phyloP scores from a whole-genome alignment of 2,329 filamentous ascomycete genomes.

The Periconia macrospinosa region DNA sequence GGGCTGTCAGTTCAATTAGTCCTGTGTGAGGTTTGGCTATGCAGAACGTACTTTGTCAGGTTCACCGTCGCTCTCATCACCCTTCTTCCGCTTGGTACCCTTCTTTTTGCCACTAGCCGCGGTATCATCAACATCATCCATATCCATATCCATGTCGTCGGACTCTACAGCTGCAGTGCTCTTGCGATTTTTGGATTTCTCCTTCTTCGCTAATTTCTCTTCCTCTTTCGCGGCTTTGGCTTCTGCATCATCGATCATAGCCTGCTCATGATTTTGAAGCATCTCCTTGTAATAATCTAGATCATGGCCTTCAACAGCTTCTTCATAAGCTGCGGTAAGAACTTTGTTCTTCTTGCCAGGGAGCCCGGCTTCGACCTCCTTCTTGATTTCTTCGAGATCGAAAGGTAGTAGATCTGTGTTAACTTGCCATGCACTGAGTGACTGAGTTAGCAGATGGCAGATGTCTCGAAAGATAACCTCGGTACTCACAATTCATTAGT shows the following conservation, averaged over 20 bases:
- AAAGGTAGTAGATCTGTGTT: conserved; percentile 82
- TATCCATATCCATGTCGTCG: conserved; percentile 46
- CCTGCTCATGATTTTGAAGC: conserved; percentile 62
- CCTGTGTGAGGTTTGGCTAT: neutral
- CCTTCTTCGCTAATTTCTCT: conserved; percentile 62
- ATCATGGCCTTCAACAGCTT: conserved; percentile 77
- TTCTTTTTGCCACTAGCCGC: conserved; percentile 63
- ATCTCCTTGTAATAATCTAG: conserved; percentile 83
- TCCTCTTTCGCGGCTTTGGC: conserved; percentile 63
- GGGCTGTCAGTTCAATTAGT: conserved; percentile 42
- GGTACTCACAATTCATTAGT: conserved; percentile 94
- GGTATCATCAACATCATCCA: conserved; percentile 47
- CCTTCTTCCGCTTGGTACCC: conserved; percentile 63
- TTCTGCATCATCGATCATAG: conserved; percentile 59
- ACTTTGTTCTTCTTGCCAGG: conserved; percentile 87
- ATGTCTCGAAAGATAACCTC: neutral
- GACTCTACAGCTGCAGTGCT: conserved; percentile 33
- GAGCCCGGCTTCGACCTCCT: conserved; percentile 69
- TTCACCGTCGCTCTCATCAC: conserved; percentile 66
- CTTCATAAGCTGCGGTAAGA: conserved; percentile 74
- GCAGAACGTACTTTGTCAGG: conserved; percentile 58
- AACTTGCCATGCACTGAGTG: conserved; percentile 79
- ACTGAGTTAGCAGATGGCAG: conserved; percentile 9
- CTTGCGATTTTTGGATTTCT: conserved; percentile 55
- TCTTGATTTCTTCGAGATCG: conserved; percentile 70